Evolutionary conservation across 768 basidiomycete genomes (phyloP).

Genomic region (Xerocomus brunneocitrinus): DNA sequence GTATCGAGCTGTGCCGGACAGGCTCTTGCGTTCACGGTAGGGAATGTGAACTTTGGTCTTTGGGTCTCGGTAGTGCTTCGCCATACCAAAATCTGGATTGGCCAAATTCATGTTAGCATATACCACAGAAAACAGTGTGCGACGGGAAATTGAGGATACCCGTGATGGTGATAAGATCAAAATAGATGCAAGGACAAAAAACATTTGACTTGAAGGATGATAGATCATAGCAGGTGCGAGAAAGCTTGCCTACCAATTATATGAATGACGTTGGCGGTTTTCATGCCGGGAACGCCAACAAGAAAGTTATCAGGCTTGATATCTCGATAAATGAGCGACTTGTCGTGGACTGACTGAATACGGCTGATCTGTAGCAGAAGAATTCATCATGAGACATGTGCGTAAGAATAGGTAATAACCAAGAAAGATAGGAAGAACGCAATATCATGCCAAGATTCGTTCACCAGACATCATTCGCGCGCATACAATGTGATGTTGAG

Average conservation of each 20-base stretch:
- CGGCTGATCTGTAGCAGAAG: constrained; percentile 71
- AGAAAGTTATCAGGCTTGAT: constrained; percentile 99
- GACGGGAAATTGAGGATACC: background rate
- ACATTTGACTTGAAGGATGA: background rate
- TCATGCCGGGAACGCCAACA: constrained; percentile 89
- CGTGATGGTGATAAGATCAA: background rate
- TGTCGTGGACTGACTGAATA: constrained; percentile 96
- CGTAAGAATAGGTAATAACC: constrained; percentile 3
- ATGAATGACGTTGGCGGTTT: constrained; percentile 83
- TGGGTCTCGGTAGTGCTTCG: constrained; percentile 98
- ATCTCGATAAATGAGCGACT: constrained; percentile 96
- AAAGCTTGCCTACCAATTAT: constrained; percentile 64
- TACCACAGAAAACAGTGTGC: background rate
- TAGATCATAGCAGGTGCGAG: constrained; percentile 1
- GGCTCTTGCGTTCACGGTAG: constrained; percentile 96
- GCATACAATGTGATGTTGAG: constrained; percentile 1
- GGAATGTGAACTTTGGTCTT: constrained; percentile 98
- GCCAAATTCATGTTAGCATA: constrained; percentile 8
- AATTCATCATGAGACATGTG: background rate
- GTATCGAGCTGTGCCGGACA: constrained; percentile 95
- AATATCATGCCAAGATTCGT: background rate
- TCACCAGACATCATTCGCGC: background rate
- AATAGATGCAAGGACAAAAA: background rate
- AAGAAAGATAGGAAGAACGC: background rate
- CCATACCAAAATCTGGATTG: constrained; percentile 91